These are phyloP conservation scores for Pseudonectria buxi DNA, from an alignment of 2,329 filamentous ascomycete species.

Conservation along the genomic window DNA sequence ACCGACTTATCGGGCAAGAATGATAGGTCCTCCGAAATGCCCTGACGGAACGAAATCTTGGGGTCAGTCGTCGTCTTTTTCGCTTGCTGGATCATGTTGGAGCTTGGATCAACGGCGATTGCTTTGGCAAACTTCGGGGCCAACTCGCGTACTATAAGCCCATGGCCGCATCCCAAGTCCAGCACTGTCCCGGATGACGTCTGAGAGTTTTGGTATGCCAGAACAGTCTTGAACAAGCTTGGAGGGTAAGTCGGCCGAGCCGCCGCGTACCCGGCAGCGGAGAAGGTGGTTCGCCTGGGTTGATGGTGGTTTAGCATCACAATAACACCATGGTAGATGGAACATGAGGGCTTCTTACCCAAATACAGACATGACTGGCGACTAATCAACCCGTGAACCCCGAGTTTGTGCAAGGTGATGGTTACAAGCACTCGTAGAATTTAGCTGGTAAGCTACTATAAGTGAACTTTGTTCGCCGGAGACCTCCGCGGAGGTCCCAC, in stretches of 20 bases:
- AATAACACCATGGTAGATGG: not conserved
- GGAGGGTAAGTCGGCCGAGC: conserved; percentile 54
- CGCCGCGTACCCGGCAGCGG: conserved; percentile 50
- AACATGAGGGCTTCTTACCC: conserved; percentile 10
- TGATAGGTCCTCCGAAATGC: conserved; percentile 46
- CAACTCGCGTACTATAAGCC: conserved; percentile 48
- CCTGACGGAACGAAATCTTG: conserved; percentile 44
- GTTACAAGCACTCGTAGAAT: too few relatives aligned
- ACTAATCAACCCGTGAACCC: too few relatives aligned
- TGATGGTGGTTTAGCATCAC: not conserved
- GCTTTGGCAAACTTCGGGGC: conserved; percentile 44
- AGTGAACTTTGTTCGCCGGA: too few relatives aligned
- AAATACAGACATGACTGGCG: conserved; percentile 17
- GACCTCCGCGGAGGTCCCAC: too few relatives aligned
- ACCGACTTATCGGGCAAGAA: conserved; percentile 43
- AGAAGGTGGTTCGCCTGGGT: conserved; percentile 47
- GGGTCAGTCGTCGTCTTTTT: conserved; percentile 30
- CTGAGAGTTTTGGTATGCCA: conserved; percentile 44
- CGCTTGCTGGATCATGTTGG: conserved; percentile 50
- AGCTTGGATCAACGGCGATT: conserved; percentile 50
- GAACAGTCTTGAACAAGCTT: conserved; percentile 45
- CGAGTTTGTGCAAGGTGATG: too few relatives aligned
- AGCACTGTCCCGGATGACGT: conserved; percentile 31
- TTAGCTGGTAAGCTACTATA: too few relatives aligned
- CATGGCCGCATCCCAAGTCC: conserved; percentile 60